phyloP scores from a whole-genome alignment of 306 rosid species.

The Argentina anserina region DNA sequence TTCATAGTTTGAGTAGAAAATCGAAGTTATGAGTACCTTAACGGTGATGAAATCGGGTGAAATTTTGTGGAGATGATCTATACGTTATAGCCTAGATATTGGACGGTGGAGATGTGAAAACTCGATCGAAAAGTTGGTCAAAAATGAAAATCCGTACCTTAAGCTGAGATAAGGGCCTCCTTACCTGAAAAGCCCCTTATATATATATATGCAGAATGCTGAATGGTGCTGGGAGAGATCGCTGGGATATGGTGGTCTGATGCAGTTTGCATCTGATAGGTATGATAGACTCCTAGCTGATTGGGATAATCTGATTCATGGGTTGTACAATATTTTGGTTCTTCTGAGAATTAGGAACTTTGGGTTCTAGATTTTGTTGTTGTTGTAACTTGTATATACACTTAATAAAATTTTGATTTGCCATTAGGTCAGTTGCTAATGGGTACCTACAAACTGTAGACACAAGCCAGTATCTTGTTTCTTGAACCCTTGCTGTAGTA shows the following conservation, averaged over 20 bases:
- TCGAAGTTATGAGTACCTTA: too few relatives aligned
- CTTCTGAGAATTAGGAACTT: slow-evolving; percentile 25
- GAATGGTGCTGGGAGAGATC: slow-evolving; percentile 13
- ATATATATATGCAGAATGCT: slow-evolving; percentile 21
- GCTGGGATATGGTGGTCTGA: slow-evolving; percentile 4
- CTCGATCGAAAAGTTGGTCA: too few relatives aligned
- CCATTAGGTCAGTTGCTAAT: slow-evolving; percentile 15
- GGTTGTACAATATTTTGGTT: slow-evolving; percentile 33
- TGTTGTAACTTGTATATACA: neutral
- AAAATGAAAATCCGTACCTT: too few relatives aligned
- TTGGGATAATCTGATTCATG: slow-evolving; percentile 32
- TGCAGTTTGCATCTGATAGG: too few relatives aligned
- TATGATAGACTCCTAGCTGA: slow-evolving; percentile 35
- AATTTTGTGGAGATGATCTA: too few relatives aligned
- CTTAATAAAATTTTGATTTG: slow-evolving; percentile 25
- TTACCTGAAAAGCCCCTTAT: too few relatives aligned
- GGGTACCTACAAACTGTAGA: slow-evolving; percentile 11
- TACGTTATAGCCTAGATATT: too few relatives aligned
- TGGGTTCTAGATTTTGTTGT: neutral
- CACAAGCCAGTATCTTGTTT: neutral
- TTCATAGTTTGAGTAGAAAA: too few relatives aligned
- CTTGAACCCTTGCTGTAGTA: neutral
- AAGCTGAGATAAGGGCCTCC: too few relatives aligned
- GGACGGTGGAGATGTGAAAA: too few relatives aligned
- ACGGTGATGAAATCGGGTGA: too few relatives aligned